Conservation (phyloP, 2,329 filamentous ascomycete species). For the Scedosporium dehoogii region DNA sequence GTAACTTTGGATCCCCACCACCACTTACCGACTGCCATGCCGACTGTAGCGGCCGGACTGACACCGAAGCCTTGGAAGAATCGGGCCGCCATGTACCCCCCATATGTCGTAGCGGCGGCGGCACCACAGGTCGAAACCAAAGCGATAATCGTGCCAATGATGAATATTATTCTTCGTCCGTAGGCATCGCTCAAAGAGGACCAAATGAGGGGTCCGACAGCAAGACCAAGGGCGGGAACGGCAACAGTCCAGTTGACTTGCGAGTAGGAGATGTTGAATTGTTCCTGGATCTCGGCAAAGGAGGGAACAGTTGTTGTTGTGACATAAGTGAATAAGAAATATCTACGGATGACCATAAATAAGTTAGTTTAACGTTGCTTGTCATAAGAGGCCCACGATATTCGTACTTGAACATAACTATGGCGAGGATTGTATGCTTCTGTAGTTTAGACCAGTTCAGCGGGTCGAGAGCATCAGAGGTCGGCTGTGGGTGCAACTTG, state of each 20-base stretch:
- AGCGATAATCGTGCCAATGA: slow-evolving; percentile 27
- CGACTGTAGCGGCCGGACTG: slow-evolving; percentile 42
- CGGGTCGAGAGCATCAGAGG: slow-evolving; percentile 38
- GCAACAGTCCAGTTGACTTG: slow-evolving; percentile 37
- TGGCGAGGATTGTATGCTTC: slow-evolving; percentile 37
- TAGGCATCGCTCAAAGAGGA: slow-evolving; percentile 57
- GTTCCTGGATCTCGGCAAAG: slow-evolving; percentile 24
- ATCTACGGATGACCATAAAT: slow-evolving; percentile 20
- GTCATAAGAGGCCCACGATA: background rate
- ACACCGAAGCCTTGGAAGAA: slow-evolving; percentile 50
- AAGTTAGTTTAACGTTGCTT: background rate
- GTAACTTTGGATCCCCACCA: background rate
- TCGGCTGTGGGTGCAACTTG: slow-evolving; percentile 25
- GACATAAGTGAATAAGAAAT: slow-evolving; percentile 49
- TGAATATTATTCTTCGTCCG: slow-evolving; percentile 50
- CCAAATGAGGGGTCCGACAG: slow-evolving; percentile 53
- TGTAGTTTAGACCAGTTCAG: slow-evolving; percentile 38
- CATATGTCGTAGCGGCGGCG: slow-evolving; percentile 25
- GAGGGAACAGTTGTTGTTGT: slow-evolving; percentile 47
- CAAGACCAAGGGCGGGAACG: slow-evolving; percentile 55
- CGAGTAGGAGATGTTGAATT: background rate
- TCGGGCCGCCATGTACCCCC: slow-evolving; percentile 45
- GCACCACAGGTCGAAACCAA: slow-evolving; percentile 23
- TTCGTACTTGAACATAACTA: slow-evolving; percentile 42
- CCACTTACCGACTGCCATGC: slow-evolving; percentile 34